Evolutionary conservation across 768 basidiomycete genomes (phyloP).

Genomic region (Agrocybe chaxingu): DNA sequence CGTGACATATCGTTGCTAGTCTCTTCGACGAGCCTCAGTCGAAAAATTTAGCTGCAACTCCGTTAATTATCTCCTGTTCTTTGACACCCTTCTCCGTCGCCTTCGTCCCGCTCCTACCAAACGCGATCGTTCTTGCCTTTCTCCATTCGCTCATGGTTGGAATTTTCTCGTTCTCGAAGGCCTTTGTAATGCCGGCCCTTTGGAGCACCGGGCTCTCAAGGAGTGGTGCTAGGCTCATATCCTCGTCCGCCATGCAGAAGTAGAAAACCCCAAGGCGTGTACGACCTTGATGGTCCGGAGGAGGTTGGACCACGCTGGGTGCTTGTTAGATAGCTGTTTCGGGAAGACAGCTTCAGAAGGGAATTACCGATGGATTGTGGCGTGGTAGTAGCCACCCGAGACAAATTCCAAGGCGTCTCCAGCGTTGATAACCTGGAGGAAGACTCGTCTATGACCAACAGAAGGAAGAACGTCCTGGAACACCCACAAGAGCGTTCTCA

Average conservation of each 20-base stretch:
- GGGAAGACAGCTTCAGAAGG: no score
- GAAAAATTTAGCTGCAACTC: conserved; percentile 55
- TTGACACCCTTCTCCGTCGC: conserved; percentile 40
- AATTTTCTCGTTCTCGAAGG: conserved; percentile 35
- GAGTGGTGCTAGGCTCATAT: conserved; percentile 42
- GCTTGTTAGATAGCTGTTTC: no score
- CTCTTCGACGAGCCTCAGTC: conserved; percentile 27
- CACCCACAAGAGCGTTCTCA: conserved; percentile 50
- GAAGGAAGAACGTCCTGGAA: not conserved
- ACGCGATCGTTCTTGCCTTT: conserved; percentile 46
- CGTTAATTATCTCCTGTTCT: conserved; percentile 48
- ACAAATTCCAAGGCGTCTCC: conserved; percentile 61
- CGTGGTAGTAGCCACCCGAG: conserved; percentile 57
- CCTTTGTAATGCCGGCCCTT: conserved; percentile 34
- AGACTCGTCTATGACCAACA: not conserved
- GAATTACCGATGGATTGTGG: conserved; percentile 47
- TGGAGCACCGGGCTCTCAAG: conserved; percentile 47
- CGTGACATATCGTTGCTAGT: no score
- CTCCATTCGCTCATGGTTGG: conserved; percentile 55
- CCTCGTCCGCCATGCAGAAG: conserved; percentile 51
- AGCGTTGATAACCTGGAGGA: conserved; percentile 41
- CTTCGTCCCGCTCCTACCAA: conserved; percentile 45
- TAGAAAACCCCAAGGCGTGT: conserved; percentile 59
- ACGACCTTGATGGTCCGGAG: conserved; percentile 45
- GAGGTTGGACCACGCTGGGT: conserved; percentile 53